Percentiles rank a stretch among this genome's conserved stretches.
These are phyloP conservation scores for Botryotinia convoluta DNA, from an alignment of 2,329 filamentous ascomycete species.

Conservation along the genomic window DNA sequence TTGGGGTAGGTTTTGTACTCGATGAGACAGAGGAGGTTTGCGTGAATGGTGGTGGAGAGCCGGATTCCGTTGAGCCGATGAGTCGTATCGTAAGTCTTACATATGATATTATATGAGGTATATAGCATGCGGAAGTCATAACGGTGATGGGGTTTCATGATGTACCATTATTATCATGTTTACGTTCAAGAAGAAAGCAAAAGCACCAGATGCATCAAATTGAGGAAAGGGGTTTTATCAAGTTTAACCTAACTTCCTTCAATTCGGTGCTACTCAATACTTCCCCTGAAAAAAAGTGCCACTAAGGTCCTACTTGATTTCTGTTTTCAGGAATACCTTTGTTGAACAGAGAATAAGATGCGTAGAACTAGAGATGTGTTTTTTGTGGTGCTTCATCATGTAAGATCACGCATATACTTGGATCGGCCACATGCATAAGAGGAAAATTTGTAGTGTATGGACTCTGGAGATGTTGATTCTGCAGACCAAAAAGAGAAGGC, in stretches of 20 bases:
- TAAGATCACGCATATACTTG: not conserved
- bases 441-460: not conserved
- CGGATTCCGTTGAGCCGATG: not conserved
- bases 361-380: not conserved
- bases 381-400: not conserved
- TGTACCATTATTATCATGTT: not conserved
- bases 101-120: too few relatives aligned
- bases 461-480: not conserved
- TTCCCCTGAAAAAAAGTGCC: not conserved
- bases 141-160: not conserved
- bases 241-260: not conserved
- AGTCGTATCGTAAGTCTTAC: not conserved
- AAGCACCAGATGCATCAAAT: not conserved
- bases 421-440: not conserved
- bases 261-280: not conserved
- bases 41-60: not conserved
- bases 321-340: not conserved
- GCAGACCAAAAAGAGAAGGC: not conserved
- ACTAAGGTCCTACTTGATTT: not conserved
- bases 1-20: not conserved
- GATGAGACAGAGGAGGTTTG: slow-evolving; percentile 1
- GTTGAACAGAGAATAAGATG: not conserved
- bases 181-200: not conserved
- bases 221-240: not conserved
- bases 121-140: not conserved